Percentiles rank a stretch among this genome's conserved stretches.
Conservation (phyloP, 768 basidiomycete genomes). For the Steccherinum ochraceum region DNA sequence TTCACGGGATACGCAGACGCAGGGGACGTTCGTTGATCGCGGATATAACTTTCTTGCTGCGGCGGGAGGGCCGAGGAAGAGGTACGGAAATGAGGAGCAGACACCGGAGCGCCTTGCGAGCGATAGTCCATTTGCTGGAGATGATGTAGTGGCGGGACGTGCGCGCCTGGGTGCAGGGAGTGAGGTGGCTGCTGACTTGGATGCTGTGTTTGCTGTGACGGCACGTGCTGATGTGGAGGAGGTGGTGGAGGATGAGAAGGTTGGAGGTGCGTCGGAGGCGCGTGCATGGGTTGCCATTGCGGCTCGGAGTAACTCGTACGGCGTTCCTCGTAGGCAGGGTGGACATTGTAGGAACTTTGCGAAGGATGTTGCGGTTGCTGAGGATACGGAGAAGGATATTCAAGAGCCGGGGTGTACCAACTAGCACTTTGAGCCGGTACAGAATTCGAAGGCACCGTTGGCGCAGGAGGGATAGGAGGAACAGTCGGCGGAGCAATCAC, state of each 20-base stretch:
- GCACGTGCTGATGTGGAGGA: constrained; percentile 5
- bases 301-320: constrained; percentile 11
- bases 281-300: constrained; percentile 10
- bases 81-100: neutral
- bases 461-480: neutral
- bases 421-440: neutral
- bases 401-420: neutral
- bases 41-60: neutral
- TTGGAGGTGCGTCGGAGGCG: constrained; percentile 13
- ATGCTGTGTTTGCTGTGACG: constrained; percentile 6
- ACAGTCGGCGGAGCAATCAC: neutral
- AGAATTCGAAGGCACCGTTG: neutral
- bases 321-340: constrained; percentile 2
- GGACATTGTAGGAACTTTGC: constrained; percentile 7
- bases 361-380: constrained; percentile 11
- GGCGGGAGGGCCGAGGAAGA: neutral
- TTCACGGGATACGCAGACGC: constrained; percentile 1
- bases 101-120: neutral
- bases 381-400: neutral
- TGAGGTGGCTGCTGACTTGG: neutral
- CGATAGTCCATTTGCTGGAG: neutral
- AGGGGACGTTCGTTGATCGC: constrained; percentile 4
- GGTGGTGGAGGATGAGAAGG: constrained; percentile 7
- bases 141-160: neutral
- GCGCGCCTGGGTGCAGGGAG: neutral